These are phyloP conservation scores for Citrus inodora DNA, from an alignment of 345 rosid species.

Conservation along the genomic window DNA sequence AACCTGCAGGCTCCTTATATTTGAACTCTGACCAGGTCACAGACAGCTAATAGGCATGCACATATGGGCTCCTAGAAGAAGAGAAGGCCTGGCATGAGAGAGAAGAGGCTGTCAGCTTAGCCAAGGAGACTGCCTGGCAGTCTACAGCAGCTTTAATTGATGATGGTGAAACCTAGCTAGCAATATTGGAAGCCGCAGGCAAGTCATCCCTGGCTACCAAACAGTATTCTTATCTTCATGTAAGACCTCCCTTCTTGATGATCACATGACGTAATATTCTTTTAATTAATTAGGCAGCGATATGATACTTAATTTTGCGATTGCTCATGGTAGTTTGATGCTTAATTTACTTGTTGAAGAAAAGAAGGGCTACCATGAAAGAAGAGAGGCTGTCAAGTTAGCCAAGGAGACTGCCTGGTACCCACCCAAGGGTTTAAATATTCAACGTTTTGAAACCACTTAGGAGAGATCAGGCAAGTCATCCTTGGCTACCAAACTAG, in stretches of 20 bases:
- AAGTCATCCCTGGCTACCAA: constrained; percentile 8
- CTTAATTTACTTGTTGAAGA: constrained; percentile 10
- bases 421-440: background rate
- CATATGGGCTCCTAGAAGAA: background rate
- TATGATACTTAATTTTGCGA: no score
- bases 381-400: constrained; percentile 34
- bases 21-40: no score
- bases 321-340: no score
- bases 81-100: constrained; percentile 37
- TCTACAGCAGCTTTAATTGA: background rate
- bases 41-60: no score
- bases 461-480: constrained; percentile 22
- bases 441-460: background rate
- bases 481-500: constrained; percentile 36
- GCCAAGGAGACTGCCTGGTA: constrained; percentile 45
- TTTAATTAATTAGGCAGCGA: no score
- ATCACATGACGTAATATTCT: background rate
- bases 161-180: no score
- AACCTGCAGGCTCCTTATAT: no score
- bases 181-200: background rate
- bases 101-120: no score
- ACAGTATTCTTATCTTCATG: background rate
- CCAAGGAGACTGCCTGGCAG: no score
- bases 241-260: background rate
- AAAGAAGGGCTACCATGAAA: constrained; percentile 40